phyloP scores from a whole-genome alignment of 2,329 filamentous ascomycete species.

The Neonectria magnoliae region DNA sequence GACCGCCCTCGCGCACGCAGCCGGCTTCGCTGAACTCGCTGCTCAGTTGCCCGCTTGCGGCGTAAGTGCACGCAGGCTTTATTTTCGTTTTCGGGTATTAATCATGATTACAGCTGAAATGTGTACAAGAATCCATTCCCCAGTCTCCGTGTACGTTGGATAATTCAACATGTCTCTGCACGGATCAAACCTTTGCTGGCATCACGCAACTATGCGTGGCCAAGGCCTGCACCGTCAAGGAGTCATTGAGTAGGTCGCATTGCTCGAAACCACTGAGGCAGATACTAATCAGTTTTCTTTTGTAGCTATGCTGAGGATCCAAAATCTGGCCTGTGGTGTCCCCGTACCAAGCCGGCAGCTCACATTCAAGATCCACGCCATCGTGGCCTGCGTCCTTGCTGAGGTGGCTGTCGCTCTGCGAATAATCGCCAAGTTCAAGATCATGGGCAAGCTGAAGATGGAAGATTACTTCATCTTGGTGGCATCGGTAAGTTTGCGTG shows the following conservation, averaged over 20 bases:
- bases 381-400: conserved; percentile 28
- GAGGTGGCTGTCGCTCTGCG: conserved; percentile 26
- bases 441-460: conserved; percentile 22
- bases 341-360: conserved; percentile 28
- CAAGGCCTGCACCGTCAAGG: conserved; percentile 29
- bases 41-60: conserved; percentile 25
- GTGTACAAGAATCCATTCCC: conserved; percentile 23
- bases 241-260: conserved; percentile 23
- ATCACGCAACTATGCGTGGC: conserved; percentile 27
- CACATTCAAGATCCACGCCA: conserved; percentile 26
- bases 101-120: conserved; percentile 24
- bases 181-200: conserved; percentile 26
- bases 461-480: conserved; percentile 31
- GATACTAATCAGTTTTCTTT: neutral
- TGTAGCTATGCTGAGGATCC: conserved; percentile 23
- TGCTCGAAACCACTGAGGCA: neutral
- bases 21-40: conserved; percentile 27
- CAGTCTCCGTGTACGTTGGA: conserved; percentile 26
- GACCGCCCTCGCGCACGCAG: conserved; percentile 21
- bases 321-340: conserved; percentile 26
- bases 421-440: conserved; percentile 27
- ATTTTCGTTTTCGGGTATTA: neutral
- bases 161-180: conserved; percentile 32
- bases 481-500: conserved; percentile 23
- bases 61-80: conserved; percentile 6